These are phyloP conservation scores for Penicillium malachiteum DNA, from an alignment of 495 filamentous ascomycete species.

Conservation along the genomic window DNA sequence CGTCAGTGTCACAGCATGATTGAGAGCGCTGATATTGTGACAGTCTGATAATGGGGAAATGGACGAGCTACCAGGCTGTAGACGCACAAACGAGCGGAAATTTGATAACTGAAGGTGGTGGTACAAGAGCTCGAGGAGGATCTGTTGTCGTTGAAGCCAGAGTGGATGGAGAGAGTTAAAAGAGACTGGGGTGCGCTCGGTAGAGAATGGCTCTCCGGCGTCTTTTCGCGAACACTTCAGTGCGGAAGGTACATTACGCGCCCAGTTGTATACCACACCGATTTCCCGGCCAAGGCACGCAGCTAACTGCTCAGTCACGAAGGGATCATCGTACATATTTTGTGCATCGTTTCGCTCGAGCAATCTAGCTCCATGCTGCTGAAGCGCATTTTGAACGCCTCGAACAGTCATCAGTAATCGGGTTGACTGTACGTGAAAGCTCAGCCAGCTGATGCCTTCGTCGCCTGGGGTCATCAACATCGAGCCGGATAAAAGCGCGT, in stretches of 20 bases:
- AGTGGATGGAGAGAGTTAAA: conserved; percentile 35
- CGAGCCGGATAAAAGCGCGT: conserved; percentile 7
- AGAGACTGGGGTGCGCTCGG: conserved; percentile 32
- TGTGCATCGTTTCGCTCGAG: neutral
- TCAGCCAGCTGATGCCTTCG: conserved; percentile 17
- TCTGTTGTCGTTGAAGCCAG: conserved; percentile 32
- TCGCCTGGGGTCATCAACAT: conserved; percentile 4
- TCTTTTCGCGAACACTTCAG: conserved; percentile 32
- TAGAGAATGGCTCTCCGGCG: conserved; percentile 38
- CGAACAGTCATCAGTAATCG: conserved; percentile 2
- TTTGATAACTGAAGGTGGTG: conserved; percentile 25
- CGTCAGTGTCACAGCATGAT: conserved; percentile 48
- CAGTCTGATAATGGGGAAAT: conserved; percentile 27
- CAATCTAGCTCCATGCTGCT: neutral
- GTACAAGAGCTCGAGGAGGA: conserved; percentile 33
- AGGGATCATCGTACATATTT: conserved; percentile 9
- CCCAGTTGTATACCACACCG: conserved; percentile 32
- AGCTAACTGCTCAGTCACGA: conserved; percentile 23
- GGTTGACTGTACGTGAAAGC: conserved; percentile 17
- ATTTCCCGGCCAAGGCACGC: conserved; percentile 28
- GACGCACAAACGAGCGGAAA: conserved; percentile 28
- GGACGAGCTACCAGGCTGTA: conserved; percentile 10
- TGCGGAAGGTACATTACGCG: conserved; percentile 32
- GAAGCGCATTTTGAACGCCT: conserved; percentile 3
- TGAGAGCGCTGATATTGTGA: conserved; percentile 32